Base-by-base conservation (phyloP, 805 yeast species). In the fission yeast (Schizosaccharomyces pombe) region DNA sequence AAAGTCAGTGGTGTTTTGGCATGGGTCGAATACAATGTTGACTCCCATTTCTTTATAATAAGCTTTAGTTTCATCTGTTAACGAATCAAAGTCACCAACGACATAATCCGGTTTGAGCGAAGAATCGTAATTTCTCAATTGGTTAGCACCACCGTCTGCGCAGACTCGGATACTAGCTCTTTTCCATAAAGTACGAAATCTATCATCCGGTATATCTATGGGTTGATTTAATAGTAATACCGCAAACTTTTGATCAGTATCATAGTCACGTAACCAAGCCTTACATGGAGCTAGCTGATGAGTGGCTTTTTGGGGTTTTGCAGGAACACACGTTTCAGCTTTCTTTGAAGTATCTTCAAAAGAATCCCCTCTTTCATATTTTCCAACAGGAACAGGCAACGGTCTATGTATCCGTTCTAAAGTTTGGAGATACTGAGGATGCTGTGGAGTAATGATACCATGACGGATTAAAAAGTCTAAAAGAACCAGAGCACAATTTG, bases 391-490 rank as follows among this genome's bases (percentile, higher is more conserved):
- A 60, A 81, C 85, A 1, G 85, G 87, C 29, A 86, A 61, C 16
- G 60, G 59, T 59, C 96, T 72, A 63, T 86, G 97, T 53, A 78
- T 66, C 57, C 80, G 73, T 22, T 68, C 60, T 12, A 70, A 68
- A 1, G 89, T 73, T 60, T 79, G 79, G n/a, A 74, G 53, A 59
- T 75, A 85, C 56, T 80, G 72, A 0, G 77, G 76, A 53, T 68
- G 71, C 52, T 77, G 82, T 0, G 81, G 71, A 0, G 80, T 75
- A 9, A 89, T 64, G 33, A 72, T 63, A 1, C 95, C 95, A 61
- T 82, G 87, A 60, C 98, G 77, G n/a, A 87, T 74, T 55, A 91
- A 69, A 62, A 91, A 91, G 61, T 89, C 96, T 14, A 86, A 71
- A 31, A 83, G 70, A 2, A 87, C 60, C n/a, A 66, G 59, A 0